phyloP scores from a whole-genome alignment of 2,329 filamentous ascomycete species.

The Colletotrichum aenigma region DNA sequence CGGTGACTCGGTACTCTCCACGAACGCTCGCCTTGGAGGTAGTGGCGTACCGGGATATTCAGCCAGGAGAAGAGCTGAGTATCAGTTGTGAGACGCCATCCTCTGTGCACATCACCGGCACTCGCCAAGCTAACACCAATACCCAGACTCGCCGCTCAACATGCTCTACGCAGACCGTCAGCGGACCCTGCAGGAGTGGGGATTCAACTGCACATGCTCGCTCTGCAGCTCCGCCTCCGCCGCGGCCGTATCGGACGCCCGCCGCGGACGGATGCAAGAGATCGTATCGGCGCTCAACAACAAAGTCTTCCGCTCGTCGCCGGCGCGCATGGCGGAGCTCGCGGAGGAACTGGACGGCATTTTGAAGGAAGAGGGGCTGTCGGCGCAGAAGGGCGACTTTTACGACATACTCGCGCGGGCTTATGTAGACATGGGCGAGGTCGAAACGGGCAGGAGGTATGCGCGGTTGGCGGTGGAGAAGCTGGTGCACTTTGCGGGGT shows the following conservation, averaged over 20 bases:
- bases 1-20: constrained; percentile 34
- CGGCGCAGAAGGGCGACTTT: constrained; percentile 27
- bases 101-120: not conserved
- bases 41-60: constrained; percentile 35
- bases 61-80: constrained; percentile 37
- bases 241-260: constrained; percentile 23
- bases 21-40: constrained; percentile 34
- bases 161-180: constrained; percentile 27
- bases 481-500: constrained; percentile 23
- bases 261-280: constrained; percentile 24
- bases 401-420: constrained; percentile 24
- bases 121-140: not conserved
- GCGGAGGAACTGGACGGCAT: constrained; percentile 23
- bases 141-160: constrained; percentile 28
- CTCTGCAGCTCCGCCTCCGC: constrained; percentile 25
- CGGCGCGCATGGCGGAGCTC: constrained; percentile 7
- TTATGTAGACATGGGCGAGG: constrained; percentile 25
- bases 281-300: constrained; percentile 23
- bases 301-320: not conserved
- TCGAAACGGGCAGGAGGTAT: constrained; percentile 20
- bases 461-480: constrained; percentile 23
- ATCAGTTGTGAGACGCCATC: constrained; percentile 34
- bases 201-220: constrained; percentile 30
- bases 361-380: constrained; percentile 25
- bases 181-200: constrained; percentile 26